Percentiles rank a stretch among this genome's conserved stretches.
phyloP scores from a whole-genome alignment of 2,329 filamentous ascomycete genomes.

The Ceratocystiopsis sp. region DNA sequence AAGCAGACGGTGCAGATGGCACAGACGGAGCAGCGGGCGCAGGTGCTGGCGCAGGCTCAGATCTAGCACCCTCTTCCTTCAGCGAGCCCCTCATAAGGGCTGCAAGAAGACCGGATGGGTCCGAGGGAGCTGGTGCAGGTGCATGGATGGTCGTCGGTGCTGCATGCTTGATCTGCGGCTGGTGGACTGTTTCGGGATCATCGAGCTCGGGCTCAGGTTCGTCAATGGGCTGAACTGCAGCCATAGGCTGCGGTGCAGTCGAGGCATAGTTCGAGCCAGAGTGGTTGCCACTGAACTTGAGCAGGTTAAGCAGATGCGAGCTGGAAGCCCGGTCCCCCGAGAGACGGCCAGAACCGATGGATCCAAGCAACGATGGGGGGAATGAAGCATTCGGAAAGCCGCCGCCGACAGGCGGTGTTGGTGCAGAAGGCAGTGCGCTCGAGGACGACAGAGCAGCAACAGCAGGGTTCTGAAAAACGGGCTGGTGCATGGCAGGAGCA shows the following conservation, averaged over 20 bases:
- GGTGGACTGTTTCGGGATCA: not conserved
- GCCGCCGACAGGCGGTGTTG: slow-evolving; percentile 25
- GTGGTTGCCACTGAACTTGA: slow-evolving; percentile 36
- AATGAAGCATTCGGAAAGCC: slow-evolving; percentile 23
- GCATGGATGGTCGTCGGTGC: slow-evolving; percentile 26
- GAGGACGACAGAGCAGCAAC: not conserved
- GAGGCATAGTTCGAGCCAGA: no score
- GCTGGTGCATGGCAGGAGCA: no score
- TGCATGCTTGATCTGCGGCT: no score
- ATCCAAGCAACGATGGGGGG: slow-evolving; percentile 25
- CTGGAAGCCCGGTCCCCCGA: slow-evolving; percentile 8
- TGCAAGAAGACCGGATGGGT: slow-evolving; percentile 40
- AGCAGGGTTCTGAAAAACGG: no score
- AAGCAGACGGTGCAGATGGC: no score
- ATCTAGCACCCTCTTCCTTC: slow-evolving; percentile 22
- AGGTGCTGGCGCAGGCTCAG: slow-evolving; percentile 11
- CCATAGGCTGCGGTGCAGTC: no score
- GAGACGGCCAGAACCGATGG: slow-evolving; percentile 29
- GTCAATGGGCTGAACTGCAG: no score
- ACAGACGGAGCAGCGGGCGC: not conserved
- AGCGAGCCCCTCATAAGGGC: slow-evolving; percentile 42
- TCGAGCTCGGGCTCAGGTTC: slow-evolving; percentile 11
- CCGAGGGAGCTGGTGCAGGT: slow-evolving; percentile 36
- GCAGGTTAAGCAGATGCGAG: slow-evolving; percentile 35
- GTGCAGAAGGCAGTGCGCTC: slow-evolving; percentile 20